phyloP scores from a whole-genome alignment of 352 stramenopile genomes.

The Phytophthora litchii region DNA sequence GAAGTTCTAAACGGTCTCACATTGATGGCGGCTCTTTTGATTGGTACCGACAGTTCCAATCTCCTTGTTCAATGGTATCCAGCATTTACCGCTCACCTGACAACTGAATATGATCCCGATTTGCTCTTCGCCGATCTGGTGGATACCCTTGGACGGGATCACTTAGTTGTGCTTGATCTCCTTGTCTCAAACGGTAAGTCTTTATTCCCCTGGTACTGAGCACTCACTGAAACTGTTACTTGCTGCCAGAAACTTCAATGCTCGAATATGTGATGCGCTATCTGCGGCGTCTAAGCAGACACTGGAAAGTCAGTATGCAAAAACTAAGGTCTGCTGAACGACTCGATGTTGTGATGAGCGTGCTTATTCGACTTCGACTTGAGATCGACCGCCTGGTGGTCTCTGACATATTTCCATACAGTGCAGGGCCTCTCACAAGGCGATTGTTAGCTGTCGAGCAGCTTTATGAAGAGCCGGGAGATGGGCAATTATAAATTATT shows the following conservation, averaged over 20 bases:
- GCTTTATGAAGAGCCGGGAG: conserved; percentile 45
- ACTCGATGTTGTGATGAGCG: conserved; percentile 49
- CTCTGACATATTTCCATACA: conserved; percentile 62
- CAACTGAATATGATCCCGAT: conserved; percentile 49
- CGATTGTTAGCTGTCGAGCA: conserved; percentile 57
- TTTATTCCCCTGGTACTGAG: no score
- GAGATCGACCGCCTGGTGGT: conserved; percentile 61
- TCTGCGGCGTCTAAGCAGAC: conserved; percentile 37
- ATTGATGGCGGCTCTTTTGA: conserved; percentile 20
- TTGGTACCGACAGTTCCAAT: neutral
- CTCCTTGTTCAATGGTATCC: neutral
- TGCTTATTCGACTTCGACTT: conserved; percentile 65
- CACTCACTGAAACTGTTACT: conserved; percentile 4
- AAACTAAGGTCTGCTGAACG: conserved; percentile 26
- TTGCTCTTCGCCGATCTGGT: conserved; percentile 68
- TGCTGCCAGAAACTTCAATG: conserved; percentile 62
- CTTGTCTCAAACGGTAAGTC: conserved; percentile 69
- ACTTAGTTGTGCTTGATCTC: conserved; percentile 73
- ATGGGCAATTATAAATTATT: conserved; percentile 50
- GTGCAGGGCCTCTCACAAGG: conserved; percentile 45
- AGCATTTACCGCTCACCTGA: conserved; percentile 15
- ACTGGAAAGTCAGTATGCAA: conserved; percentile 37
- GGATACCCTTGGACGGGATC: conserved; percentile 49
- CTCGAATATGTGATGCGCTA: conserved; percentile 69
- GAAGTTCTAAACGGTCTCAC: conserved; percentile 59